Evolutionary conservation across 139 green algal species (phyloP).

Genomic region (Zygnema cylindricum): DNA sequence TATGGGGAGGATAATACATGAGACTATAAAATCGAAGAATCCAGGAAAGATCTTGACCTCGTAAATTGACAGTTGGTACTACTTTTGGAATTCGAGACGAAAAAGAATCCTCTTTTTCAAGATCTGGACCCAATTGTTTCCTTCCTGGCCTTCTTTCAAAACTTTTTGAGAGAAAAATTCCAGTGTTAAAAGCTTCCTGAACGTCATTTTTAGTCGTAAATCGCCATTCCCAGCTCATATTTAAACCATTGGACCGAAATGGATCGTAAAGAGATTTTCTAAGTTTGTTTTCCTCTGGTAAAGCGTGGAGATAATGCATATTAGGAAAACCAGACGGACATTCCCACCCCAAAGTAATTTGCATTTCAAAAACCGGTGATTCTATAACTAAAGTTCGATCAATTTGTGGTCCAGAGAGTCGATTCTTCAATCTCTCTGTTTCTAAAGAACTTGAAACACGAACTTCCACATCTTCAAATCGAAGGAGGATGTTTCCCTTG

Average conservation of each 20-base stretch:
- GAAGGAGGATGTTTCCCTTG: slow-evolving; percentile 32
- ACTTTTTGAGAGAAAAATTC: not conserved
- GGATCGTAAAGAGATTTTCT: slow-evolving; percentile 44
- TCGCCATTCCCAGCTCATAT: slow-evolving; percentile 40
- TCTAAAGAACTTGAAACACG: not conserved
- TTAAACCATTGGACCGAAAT: slow-evolving; percentile 51
- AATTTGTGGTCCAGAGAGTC: slow-evolving; percentile 11
- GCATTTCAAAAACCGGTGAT: slow-evolving; percentile 42
- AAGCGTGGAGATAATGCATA: slow-evolving; percentile 56
- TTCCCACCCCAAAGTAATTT: slow-evolving; percentile 48
- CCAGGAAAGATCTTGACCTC: slow-evolving; percentile 29
- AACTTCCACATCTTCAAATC: slow-evolving; percentile 12
- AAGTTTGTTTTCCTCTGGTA: slow-evolving; percentile 23
- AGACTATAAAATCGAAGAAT: slow-evolving; percentile 33
- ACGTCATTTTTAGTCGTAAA: slow-evolving; percentile 22
- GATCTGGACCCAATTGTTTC: not conserved
- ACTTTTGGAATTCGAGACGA: not conserved
- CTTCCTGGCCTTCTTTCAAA: not conserved
- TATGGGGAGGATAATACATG: slow-evolving; percentile 50
- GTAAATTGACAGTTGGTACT: slow-evolving; percentile 30
- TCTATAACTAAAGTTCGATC: slow-evolving; percentile 7
- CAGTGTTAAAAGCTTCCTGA: not conserved
- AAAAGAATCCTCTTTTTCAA: not conserved
- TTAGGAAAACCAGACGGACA: slow-evolving; percentile 11
- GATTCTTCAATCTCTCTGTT: not conserved